Evolutionary conservation across 2,329 filamentous ascomycete genomes (phyloP).

Genomic region (Aspergillus bombycis): DNA sequence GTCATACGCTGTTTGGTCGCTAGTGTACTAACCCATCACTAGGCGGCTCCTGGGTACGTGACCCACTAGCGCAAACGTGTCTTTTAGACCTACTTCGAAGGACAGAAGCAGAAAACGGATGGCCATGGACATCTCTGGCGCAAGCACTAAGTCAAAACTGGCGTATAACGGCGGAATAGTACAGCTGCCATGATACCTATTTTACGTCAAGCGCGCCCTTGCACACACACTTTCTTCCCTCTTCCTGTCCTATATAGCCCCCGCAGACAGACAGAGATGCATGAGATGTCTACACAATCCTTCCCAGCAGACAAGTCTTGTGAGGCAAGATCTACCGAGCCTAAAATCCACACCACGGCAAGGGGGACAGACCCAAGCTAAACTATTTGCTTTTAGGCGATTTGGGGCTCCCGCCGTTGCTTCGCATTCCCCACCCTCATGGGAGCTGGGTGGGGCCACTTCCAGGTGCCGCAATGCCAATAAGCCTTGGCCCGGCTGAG

Average conservation of each 20-base stretch:
- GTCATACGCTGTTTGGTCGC: neutral
- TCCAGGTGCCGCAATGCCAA: neutral
- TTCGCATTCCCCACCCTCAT: neutral
- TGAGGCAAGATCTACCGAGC: neutral
- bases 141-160: slow-evolving; percentile 24
- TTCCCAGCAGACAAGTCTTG: neutral
- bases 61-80: slow-evolving; percentile 29
- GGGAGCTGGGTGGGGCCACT: neutral
- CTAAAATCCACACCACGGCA: neutral
- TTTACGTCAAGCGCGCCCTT: neutral
- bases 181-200: neutral
- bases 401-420: neutral
- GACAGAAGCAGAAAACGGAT: slow-evolving; percentile 28
- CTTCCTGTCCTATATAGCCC: neutral
- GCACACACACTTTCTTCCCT: neutral
- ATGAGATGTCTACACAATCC: neutral
- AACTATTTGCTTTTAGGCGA: neutral
- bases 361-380: neutral
- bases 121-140: slow-evolving; percentile 26
- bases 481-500: neutral
- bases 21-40: neutral
- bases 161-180: slow-evolving; percentile 4
- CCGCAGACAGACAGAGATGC: neutral
- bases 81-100: slow-evolving; percentile 26
- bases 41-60: slow-evolving; percentile 37